Evolutionary conservation across 139 green algal species (phyloP).

Genomic region (Ettlia oleoabundans): DNA sequence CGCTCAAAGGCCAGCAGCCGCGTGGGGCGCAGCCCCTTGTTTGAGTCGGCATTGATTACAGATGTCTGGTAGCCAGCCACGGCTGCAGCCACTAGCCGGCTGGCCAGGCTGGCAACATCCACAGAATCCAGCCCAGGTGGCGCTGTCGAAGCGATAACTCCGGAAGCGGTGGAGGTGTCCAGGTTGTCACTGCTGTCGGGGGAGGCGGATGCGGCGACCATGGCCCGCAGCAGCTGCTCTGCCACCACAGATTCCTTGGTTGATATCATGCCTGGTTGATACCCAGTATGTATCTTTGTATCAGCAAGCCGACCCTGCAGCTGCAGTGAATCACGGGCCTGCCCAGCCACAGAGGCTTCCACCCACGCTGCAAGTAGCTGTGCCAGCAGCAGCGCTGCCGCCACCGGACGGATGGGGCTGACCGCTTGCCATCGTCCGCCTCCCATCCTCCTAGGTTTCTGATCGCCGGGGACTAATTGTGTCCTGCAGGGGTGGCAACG

Average conservation of each 20-base stretch:
- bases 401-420: no score
- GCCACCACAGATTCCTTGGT: neutral
- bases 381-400: no score
- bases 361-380: no score
- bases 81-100: neutral
- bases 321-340: neutral
- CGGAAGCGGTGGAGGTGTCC: neutral
- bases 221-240: neutral
- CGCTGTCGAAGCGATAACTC: neutral
- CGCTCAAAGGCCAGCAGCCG: neutral
- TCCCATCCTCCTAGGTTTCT: no score
- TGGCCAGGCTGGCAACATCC: neutral
- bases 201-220: neutral
- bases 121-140: neutral
- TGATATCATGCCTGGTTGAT: neutral
- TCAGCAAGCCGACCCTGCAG: neutral
- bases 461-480: no score
- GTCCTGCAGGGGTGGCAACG: no score
- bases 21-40: neutral
- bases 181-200: neutral
- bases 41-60: neutral
- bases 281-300: neutral
- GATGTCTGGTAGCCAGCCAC: neutral
- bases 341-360: no score
- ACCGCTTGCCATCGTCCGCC: no score